phyloP scores from a whole-genome alignment of 352 stramenopile genomes.

The Phytopythium boreale region DNA sequence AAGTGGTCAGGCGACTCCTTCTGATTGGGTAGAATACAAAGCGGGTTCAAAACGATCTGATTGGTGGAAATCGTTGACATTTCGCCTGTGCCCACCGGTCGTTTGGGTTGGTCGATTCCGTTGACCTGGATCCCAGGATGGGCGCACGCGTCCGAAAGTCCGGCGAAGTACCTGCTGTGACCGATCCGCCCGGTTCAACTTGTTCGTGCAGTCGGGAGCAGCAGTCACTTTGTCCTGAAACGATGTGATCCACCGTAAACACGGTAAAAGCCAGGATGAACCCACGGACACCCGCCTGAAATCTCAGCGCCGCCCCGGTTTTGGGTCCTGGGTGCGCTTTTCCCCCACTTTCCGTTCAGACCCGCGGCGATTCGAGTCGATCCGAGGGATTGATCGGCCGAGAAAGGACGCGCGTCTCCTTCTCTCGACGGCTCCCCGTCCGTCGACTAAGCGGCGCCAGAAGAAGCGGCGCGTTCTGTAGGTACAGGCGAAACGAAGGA shows the following conservation, averaged over 20 bases:
- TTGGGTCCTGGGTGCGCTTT: neutral
- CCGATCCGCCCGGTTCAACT: neutral
- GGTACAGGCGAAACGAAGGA: neutral
- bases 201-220: neutral
- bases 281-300: neutral
- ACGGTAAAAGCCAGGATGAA: neutral
- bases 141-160: neutral
- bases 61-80: constrained; percentile 1
- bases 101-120: neutral
- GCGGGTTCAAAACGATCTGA: neutral
- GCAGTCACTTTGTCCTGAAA: neutral
- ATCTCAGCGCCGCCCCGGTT: neutral
- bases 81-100: neutral
- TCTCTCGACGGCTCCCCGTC: neutral
- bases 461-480: neutral
- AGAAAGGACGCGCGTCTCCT: neutral
- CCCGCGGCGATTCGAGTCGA: neutral
- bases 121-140: neutral
- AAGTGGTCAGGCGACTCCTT: neutral
- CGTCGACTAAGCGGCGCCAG: neutral
- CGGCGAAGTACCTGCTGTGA: neutral
- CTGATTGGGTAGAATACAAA: neutral
- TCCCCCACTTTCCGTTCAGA: neutral
- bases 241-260: neutral
- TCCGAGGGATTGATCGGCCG: neutral